Evolutionary conservation across 805 yeast genomes (phyloP), one percentile per base, ranked within the genome.

Genomic region (Metschnikowia lachancei): DNA sequence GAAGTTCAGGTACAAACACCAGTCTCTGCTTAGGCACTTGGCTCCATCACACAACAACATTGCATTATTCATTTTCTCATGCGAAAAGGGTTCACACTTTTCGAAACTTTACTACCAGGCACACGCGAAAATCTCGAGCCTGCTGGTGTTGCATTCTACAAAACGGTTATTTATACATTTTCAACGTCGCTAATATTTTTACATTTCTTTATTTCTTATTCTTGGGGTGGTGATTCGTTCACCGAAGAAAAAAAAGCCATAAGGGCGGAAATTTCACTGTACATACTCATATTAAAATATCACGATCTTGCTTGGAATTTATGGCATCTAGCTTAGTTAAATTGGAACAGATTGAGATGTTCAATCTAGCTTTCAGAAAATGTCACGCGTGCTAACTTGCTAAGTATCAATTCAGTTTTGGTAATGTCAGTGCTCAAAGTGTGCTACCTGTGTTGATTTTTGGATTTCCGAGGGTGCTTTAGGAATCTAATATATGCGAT

Each of bases 51-150:
- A 14, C 19, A n/a, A 39, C 41, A 29, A 29, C 41, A 43, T 26
- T 45, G 48, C 48, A 45, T 45, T 20, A 36, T 38, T 39, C 39
- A 29, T 39, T 39, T 26, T 34, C 30, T 36, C 40, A 36, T 16
- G 19, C 40, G 33, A 36, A 20, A 22, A 17, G 26, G 13, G 18
- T 7, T 4, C 11, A 4, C 8, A n/a, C 40, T 37, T 37, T 37
- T 22, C 40, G 40, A 37, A 13, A n/a, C 40, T 37, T 37, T 37
- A 30, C 32, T 16, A 30, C 18, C 40, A 37, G 40, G 32, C 6
- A 4, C 40, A 10, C 31, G 26, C 17, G 20, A 37, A 9, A 9
- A 3, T 24, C 29, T 32, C 17, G 31, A 16, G 44, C 28, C 39
- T 34, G 28, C 13, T 14, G 45, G 40, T 32, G 32, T 36, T 43